A percentile compares a stretch with the other conserved stretches of the same genome.
phyloP scores from a whole-genome alignment of 352 stramenopile genomes.

The Phytophthora ramorum region DNA sequence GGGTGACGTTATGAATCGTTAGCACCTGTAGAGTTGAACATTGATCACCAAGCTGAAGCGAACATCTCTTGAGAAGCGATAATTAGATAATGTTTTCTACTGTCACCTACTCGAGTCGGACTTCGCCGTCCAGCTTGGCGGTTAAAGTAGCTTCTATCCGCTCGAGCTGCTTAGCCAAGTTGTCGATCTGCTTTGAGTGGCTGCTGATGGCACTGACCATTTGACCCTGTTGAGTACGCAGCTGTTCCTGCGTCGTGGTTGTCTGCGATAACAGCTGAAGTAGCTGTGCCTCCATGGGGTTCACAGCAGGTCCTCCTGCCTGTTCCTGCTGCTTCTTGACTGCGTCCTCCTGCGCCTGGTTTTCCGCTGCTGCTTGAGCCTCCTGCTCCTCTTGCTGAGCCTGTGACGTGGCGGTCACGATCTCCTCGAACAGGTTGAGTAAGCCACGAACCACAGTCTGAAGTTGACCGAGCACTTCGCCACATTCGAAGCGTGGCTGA shows the following conservation, averaged over 20 bases:
- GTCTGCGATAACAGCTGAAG: constrained; percentile 84
- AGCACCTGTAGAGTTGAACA: not conserved
- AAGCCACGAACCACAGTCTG: constrained; percentile 78
- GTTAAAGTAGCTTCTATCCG: constrained; percentile 77
- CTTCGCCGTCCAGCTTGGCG: constrained; percentile 52
- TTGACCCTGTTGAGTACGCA: constrained; percentile 79
- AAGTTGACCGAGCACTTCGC: constrained; percentile 69
- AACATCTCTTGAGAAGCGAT: constrained; percentile 14
- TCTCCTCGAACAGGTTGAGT: constrained; percentile 79
- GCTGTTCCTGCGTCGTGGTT: constrained; percentile 80
- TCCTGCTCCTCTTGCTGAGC: constrained; percentile 29
- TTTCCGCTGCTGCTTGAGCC: constrained; percentile 23
- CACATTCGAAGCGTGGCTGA: constrained; percentile 60
- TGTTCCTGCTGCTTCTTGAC: constrained; percentile 27
- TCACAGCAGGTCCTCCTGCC: constrained; percentile 31
- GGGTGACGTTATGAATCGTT: not conserved
- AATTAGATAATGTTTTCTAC: constrained; percentile 18
- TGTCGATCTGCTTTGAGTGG: constrained; percentile 83
- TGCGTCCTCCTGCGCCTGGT: constrained; percentile 17
- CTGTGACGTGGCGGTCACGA: constrained; percentile 48
- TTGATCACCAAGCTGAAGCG: not conserved
- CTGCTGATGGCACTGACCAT: constrained; percentile 82
- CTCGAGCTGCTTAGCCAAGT: constrained; percentile 82
- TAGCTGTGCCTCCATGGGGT: constrained; percentile 79
- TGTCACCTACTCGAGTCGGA: constrained; percentile 18